Conservation (phyloP, 2,329 filamentous ascomycete genomes). For the Alternaria brassicicola region DNA sequence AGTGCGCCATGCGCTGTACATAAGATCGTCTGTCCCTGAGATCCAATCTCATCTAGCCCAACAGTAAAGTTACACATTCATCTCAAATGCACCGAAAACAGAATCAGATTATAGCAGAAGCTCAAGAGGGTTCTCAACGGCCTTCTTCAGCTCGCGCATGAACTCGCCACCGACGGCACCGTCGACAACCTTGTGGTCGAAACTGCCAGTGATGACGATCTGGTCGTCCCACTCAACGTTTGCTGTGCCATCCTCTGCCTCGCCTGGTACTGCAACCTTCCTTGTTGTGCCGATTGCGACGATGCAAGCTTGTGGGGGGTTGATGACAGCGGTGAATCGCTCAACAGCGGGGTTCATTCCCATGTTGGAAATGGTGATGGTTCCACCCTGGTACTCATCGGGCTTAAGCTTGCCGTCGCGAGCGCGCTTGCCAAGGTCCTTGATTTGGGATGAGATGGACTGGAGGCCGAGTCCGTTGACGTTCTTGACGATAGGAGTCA, state of each 20-base stretch:
- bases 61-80: conserved; percentile 33
- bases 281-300: conserved; percentile 92
- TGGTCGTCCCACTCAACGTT: conserved; percentile 91
- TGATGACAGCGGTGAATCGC: conserved; percentile 98
- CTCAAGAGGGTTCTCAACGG: conserved; percentile 95
- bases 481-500: conserved; percentile 94
- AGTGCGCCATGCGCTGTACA: conserved; percentile 42
- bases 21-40: conserved; percentile 24
- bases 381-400: conserved; percentile 98
- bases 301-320: conserved; percentile 96
- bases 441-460: conserved; percentile 86
- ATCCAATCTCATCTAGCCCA: conserved; percentile 19
- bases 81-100: conserved; percentile 17
- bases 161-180: conserved; percentile 96
- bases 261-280: conserved; percentile 89
- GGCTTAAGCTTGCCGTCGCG: conserved; percentile 98
- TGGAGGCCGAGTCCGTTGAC: conserved; percentile 87
- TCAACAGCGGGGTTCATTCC: conserved; percentile 98
- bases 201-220: conserved; percentile 92
- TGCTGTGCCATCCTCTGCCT: conserved; percentile 78
- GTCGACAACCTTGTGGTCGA: conserved; percentile 99
- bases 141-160: conserved; percentile 96
- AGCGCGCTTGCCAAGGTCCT: conserved; percentile 95
- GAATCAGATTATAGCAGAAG: conserved; percentile 73
- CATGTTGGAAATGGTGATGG: conserved; percentile 99